These are phyloP conservation scores for Selaginella moellendorffii DNA, from an alignment of 75 land plant species.

Conservation along the genomic window DNA sequence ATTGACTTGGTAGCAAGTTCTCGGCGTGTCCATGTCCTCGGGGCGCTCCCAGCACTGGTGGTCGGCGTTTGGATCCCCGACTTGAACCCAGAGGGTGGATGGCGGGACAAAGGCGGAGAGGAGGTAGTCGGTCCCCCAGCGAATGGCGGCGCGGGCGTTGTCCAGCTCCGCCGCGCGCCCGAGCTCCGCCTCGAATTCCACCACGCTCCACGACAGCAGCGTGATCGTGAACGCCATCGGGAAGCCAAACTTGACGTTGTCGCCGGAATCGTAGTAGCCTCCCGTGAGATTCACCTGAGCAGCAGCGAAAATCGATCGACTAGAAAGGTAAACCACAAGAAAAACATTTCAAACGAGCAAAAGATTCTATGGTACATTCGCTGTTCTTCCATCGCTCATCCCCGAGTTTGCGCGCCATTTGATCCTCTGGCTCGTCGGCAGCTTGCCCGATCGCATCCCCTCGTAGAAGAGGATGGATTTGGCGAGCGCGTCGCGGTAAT, in stretches of 20 bases:
- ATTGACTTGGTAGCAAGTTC: conserved; percentile 40
- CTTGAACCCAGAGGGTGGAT: conserved; percentile 24
- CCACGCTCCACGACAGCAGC: conserved; percentile 20
- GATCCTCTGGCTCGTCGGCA: conserved; percentile 18
- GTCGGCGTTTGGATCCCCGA: conserved; percentile 49
- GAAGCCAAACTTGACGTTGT: conserved; percentile 29
- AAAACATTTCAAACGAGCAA: neutral
- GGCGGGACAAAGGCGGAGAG: conserved; percentile 12
- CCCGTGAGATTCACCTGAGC: conserved; percentile 26
- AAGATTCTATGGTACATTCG: conserved; percentile 1
- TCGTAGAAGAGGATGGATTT: conserved; percentile 22
- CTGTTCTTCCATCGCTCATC: conserved; percentile 12
- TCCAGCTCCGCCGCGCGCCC: conserved; percentile 12
- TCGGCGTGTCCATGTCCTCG: conserved; percentile 65
- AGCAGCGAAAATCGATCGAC: no score
- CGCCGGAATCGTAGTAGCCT: conserved; percentile 35
- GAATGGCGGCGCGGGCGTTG: conserved; percentile 12
- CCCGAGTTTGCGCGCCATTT: conserved; percentile 21
- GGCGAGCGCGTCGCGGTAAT: conserved; percentile 16
- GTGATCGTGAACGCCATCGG: conserved; percentile 30
- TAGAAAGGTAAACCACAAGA: no score
- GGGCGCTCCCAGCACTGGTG: conserved; percentile 78
- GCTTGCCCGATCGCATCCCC: conserved; percentile 21
- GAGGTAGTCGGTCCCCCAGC: conserved; percentile 25
- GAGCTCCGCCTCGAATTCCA: conserved; percentile 9